Evolutionary conservation across 371 early-diverging fungal genomes (phyloP), one percentile per base, ranked within the genome.

Genomic region (Apophysomyces trapeziformis): DNA sequence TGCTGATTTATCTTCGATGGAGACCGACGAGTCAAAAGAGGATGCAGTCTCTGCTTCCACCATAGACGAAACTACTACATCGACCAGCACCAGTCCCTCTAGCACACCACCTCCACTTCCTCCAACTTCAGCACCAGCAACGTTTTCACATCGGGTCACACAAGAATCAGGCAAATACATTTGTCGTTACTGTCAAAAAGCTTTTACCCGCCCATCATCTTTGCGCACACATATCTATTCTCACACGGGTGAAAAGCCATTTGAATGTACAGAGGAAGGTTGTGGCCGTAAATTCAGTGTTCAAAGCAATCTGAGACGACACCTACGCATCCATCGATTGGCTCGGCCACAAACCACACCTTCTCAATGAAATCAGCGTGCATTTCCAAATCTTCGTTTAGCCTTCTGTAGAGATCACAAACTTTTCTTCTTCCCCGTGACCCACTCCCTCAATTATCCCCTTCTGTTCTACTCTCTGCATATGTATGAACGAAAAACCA

Each of bases 181-280:
- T 46, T 89, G 89, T 68, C 68, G 65, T 2, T 65, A 63, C 21
- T 90, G 90, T 66, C 61, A 72, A 11, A 87, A 88, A 57, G 64
- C 66, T 26, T 90, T 90, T 64, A 73, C 87, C 5, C 77, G 90
- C n/a, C 90, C 90, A 0, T 86, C 87, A 1, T 79, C 85, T 7
- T 68, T 87, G 35, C 72, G 76, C 9, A 87, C 86, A 14, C 90
- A 90, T 68, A 80, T 83, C 54, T 75, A 82, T 61, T 83, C 87
- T 1, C 90, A 90, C 64, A 89, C 90, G 3, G 89, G 89, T 13
- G 89, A 89, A 66, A 83, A 85, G 62, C 90, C 90, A 2, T 84
- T 80, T 67, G 78, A 72, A 21, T 90, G 90, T 64, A 57, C 70
- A 0, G 75, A 72, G 37, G 71, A 74, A 16, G 86, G 83, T 0